Evolutionary conservation across 2,329 filamentous ascomycete genomes (phyloP).

Genomic region (Lasiodiplodia citricola): DNA sequence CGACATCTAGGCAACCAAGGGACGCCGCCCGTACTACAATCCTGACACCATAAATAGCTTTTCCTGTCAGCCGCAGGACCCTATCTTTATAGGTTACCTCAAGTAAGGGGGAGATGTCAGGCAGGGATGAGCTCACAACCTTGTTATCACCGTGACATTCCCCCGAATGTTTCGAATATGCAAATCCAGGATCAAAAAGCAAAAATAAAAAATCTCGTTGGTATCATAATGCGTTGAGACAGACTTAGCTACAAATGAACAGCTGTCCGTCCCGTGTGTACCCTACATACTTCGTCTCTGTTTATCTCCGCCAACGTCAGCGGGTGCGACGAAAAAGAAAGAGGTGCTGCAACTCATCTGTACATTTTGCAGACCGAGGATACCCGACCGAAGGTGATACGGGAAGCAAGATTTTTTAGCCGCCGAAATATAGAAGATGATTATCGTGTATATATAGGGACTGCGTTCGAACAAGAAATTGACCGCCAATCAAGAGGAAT

Average conservation of each 20-base stretch:
- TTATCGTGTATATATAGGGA: neutral
- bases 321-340: neutral
- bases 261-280: neutral
- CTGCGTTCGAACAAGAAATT: neutral
- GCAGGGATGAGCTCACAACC: neutral
- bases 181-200: neutral
- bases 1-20: neutral
- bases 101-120: neutral
- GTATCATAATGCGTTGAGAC: slow-evolving; percentile 1
- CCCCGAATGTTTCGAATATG: neutral
- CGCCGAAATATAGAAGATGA: neutral
- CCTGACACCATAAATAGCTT: neutral
- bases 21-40: neutral
- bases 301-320: neutral
- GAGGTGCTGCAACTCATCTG: neutral
- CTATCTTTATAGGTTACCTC: neutral
- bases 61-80: neutral
- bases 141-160: neutral
- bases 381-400: neutral
- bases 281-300: slow-evolving; percentile 2
- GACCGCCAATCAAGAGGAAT: neutral
- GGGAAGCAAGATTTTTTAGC: neutral
- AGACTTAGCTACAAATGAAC: neutral
- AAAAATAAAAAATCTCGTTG: neutral
- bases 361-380: neutral